Conservation (phyloP, 306 rosid species). For the Cucumis hystrix region DNA sequence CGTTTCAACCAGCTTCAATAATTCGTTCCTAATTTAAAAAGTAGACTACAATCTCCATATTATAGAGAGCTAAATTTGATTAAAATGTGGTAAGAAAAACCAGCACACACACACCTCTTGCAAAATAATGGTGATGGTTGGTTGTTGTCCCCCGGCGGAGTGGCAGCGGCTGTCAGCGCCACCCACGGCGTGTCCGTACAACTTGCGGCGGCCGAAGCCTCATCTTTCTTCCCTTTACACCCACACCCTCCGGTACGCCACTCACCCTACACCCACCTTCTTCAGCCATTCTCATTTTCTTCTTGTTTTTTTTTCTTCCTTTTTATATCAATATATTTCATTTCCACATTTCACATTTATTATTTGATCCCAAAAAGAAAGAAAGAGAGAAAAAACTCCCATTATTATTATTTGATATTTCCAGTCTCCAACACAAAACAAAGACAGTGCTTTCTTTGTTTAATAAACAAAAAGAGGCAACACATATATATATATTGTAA, state of each 20-base stretch:
- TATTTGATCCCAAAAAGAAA: too few species aligned
- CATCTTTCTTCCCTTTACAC: conserved; percentile 8
- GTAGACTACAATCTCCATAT: too few species aligned
- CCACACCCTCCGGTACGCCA: conserved; percentile 73
- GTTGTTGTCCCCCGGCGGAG: not conserved
- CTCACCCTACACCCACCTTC: conserved; percentile 48
- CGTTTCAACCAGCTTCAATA: too few species aligned
- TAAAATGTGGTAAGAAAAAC: not conserved
- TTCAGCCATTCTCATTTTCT: conserved; percentile 11
- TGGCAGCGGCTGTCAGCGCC: not conserved
- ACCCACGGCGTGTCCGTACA: not conserved
- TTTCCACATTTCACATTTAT: not conserved
- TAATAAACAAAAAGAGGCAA: not conserved
- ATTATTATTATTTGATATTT: not conserved
- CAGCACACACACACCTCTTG: not conserved
- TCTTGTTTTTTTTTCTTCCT: not conserved
- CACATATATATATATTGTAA: not conserved
- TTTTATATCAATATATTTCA: not conserved
- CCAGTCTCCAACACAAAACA: not conserved
- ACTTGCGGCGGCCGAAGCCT: not conserved
- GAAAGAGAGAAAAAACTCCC: not conserved
- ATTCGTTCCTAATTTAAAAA: too few species aligned
- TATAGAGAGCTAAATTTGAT: not conserved
- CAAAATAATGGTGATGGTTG: not conserved
- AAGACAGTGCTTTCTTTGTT: not conserved